Conservation (phyloP, 179 eudicot species). For the Corrigiola litoralis region DNA sequence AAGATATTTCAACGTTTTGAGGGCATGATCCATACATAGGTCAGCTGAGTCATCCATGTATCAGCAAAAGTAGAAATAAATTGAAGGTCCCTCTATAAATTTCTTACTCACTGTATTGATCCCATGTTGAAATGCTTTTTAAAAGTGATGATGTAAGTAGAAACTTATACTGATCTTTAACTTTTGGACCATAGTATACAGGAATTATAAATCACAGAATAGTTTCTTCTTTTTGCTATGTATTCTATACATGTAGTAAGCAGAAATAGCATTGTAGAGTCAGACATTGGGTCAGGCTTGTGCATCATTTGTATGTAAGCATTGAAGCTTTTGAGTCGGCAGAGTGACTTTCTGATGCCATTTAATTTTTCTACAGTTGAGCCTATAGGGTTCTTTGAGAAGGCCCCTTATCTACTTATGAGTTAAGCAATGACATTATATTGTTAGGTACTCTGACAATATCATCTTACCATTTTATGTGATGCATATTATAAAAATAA, state of each 20-base stretch:
- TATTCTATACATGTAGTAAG: neutral
- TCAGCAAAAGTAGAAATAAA: neutral
- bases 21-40: no score
- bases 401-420: neutral
- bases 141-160: neutral
- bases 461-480: no score
- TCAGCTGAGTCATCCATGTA: neutral
- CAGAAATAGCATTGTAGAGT: neutral
- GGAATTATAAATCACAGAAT: no score
- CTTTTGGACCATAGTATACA: no score
- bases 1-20: no score
- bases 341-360: neutral
- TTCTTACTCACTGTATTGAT: slow-evolving; percentile 6
- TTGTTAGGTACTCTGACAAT: no score
- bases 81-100: neutral
- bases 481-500: no score
- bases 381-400: neutral
- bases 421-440: no score
- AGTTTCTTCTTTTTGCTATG: no score
- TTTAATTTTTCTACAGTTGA: neutral
- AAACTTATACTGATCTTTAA: no score
- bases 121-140: neutral
- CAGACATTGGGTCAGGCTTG: neutral
- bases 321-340: slow-evolving; percentile 11
- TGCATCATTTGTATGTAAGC: neutral